Evolutionary conservation across 805 yeast species (phyloP), one percentile per base, ranked within the genome.

Genomic region (Saccharomycopsis malanga): DNA sequence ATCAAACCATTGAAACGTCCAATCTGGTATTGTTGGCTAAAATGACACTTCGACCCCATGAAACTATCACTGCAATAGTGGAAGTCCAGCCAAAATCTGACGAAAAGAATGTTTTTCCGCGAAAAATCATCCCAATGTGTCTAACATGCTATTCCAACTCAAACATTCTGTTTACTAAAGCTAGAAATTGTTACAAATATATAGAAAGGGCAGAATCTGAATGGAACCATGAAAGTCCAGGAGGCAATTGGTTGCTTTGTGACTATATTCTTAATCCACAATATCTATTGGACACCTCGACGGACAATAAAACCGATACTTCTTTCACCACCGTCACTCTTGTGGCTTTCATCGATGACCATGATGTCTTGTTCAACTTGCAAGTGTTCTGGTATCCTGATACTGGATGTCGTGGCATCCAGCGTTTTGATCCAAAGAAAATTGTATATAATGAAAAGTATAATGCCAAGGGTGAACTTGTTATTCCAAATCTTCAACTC

Each of bases 201-300:
- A 39, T 49, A 1, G 46, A 54, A 2, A 56, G 59, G 2, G 24
- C 63, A 2, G 49, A 57, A 18, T 46, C 24, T 12, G 25, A 57
- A 22, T 81, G 86, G 86, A 60, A 60, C 9, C 54, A 61, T 1
- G 59, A 58, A 2, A 60, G 59, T 14, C 60, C 71, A 39, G 86
- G 85, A 2, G 87, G 87, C 0, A 74, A 69, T 54, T 75, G 79
- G 76, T 50, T 71, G 0, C 49, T 64, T 21, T 63, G 71, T 4
- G 60, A 72, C 0, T 81, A 69, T 54, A 56, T 73, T 18, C 56
- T 64, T 7, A 81, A 81, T 52, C 87, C 87, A 0, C 85, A 79
- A 53, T 78, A 65, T 50, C 62, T 58, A 25, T 34, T 72, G 42
- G 57, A 53, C 27, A 29, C 32, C 6, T 32, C 72, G 1, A 57